Conservation (phyloP, 1,139 yeast genomes). For the Suhomyces yuchorum region DNA sequence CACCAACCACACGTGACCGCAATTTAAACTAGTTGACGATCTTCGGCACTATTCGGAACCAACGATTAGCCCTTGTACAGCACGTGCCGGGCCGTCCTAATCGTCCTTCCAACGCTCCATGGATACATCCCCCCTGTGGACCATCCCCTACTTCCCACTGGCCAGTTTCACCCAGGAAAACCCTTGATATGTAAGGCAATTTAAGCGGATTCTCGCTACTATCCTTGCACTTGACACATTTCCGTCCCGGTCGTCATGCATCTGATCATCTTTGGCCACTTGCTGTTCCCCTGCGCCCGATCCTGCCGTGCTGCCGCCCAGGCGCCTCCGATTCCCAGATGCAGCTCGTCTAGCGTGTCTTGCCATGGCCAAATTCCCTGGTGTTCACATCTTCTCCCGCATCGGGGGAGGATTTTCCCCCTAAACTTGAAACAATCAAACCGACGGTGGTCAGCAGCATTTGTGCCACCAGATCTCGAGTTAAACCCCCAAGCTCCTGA, state of each 20-base stretch:
- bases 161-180: neutral
- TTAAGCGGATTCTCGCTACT: neutral
- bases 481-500: neutral
- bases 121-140: neutral
- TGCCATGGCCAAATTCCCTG: neutral
- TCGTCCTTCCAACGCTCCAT: neutral
- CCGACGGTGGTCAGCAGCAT: neutral
- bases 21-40: neutral
- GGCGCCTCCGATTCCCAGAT: conserved; percentile 1
- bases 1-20: neutral
- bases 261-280: neutral
- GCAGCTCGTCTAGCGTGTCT: neutral
- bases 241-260: neutral
- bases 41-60: neutral
- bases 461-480: neutral
- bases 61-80: neutral
- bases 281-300: conserved; percentile 1
- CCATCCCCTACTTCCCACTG: neutral
- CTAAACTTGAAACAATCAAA: no score
- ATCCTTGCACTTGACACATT: neutral
- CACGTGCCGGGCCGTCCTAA: neutral
- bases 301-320: conserved; percentile 1
- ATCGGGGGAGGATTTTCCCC: no score
- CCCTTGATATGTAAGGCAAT: neutral
- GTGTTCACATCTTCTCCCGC: no score